Evolutionary conservation across 257 asterid genomes (phyloP).

Genomic region (Galeopsis tetrahit): DNA sequence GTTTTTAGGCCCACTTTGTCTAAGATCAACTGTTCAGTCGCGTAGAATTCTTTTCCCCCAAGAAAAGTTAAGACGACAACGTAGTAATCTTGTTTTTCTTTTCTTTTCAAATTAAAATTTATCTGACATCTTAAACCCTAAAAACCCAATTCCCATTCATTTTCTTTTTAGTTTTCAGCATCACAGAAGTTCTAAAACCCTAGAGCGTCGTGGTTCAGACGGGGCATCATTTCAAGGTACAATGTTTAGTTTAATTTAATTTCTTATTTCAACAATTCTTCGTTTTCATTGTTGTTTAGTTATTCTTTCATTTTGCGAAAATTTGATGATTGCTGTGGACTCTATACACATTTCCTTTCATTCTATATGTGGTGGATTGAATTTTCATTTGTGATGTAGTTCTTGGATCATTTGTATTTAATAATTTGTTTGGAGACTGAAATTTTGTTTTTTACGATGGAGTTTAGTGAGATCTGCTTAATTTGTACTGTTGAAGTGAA

Average conservation of each 20-base stretch:
- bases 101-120: background rate
- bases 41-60: background rate
- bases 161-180: slow-evolving; percentile 1
- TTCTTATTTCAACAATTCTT: background rate
- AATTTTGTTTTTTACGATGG: slow-evolving; percentile 12
- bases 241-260: background rate
- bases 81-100: background rate
- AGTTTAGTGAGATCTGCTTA: background rate
- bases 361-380: background rate
- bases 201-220: slow-evolving; percentile 11
- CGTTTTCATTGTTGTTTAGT: background rate
- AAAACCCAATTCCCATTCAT: background rate
- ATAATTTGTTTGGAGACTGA: background rate
- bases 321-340: background rate
- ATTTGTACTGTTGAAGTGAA: background rate
- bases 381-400: background rate
- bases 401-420: background rate
- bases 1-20: background rate
- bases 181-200: slow-evolving; percentile 29
- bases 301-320: background rate
- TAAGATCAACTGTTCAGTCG: background rate
- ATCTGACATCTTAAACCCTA: slow-evolving; percentile 17
- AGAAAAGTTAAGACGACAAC: background rate
- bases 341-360: background rate
- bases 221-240: slow-evolving; percentile 24